phyloP scores from a whole-genome alignment of 495 filamentous ascomycete species.

The Talaromyces thailandensis region DNA sequence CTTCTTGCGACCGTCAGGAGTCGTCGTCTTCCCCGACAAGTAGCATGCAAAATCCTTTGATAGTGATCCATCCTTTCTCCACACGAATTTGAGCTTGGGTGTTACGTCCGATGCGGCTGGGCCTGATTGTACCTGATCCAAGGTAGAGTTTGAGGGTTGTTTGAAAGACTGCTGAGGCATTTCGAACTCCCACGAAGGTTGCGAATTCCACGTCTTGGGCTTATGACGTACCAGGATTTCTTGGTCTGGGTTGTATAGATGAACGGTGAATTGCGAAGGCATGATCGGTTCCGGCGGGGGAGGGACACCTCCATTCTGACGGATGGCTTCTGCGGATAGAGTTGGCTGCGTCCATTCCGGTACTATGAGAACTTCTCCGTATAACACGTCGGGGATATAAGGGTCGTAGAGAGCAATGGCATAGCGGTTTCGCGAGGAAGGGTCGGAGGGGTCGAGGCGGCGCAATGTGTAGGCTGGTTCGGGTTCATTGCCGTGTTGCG shows the following conservation, averaged over 20 bases:
- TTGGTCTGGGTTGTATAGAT: conserved; percentile 94
- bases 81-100: conserved; percentile 76
- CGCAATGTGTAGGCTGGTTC: conserved; percentile 68
- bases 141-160: conserved; percentile 59
- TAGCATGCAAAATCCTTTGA: conserved; percentile 76
- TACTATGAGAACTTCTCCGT: conserved; percentile 74
- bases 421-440: conserved; percentile 72
- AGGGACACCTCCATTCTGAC: conserved; percentile 58
- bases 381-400: conserved; percentile 71
- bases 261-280: conserved; percentile 69
- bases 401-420: conserved; percentile 78
- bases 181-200: conserved; percentile 81
- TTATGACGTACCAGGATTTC: conserved; percentile 61
- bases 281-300: conserved; percentile 68
- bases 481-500: conserved; percentile 73
- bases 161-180: conserved; percentile 82
- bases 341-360: conserved; percentile 79
- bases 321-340: conserved; percentile 69
- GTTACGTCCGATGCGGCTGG: conserved; percentile 59
- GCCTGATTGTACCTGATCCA: conserved; percentile 69
- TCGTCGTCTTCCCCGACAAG: conserved; percentile 63
- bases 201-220: conserved; percentile 66
- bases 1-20: conserved; percentile 56
- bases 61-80: conserved; percentile 85
- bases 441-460: conserved; percentile 59